Evolutionary conservation across 2,329 filamentous ascomycete species (phyloP).

Genomic region (Lecanicillium sp.): DNA sequence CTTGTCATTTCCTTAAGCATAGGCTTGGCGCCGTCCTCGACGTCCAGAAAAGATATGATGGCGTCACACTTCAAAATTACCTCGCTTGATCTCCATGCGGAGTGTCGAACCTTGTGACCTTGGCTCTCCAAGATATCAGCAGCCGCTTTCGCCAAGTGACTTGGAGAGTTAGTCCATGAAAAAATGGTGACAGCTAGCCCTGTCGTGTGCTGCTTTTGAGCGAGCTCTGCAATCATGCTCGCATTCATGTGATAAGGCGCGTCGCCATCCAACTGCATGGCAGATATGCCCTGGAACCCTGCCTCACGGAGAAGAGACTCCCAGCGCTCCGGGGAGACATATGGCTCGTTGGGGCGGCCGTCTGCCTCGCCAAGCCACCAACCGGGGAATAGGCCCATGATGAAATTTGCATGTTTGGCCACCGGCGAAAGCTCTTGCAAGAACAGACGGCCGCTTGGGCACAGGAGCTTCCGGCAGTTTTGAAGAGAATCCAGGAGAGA

Average conservation of each 20-base stretch:
- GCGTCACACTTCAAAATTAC: not conserved
- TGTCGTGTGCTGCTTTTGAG: not conserved
- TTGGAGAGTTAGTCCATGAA: not conserved
- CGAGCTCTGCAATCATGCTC: not conserved
- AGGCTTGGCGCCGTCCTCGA: conserved; percentile 16
- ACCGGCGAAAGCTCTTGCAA: conserved; percentile 20
- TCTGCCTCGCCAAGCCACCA: conserved; percentile 29
- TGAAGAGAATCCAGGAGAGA: conserved; percentile 16
- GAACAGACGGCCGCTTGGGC: conserved; percentile 22
- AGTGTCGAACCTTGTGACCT: not conserved
- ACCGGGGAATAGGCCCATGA: conserved; percentile 20
- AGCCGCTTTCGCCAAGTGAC: not conserved
- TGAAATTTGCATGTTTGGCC: conserved; percentile 19
- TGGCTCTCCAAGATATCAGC: not conserved
- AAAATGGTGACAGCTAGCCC: not conserved
- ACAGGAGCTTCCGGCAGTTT: conserved; percentile 25
- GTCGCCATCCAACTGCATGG: conserved; percentile 13
- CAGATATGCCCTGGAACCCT: conserved; percentile 18
- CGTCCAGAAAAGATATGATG: no score
- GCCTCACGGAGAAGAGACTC: conserved; percentile 15
- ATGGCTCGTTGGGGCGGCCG: conserved; percentile 17
- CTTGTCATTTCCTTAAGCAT: conserved; percentile 18
- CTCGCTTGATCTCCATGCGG: not conserved
- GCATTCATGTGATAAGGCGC: conserved; percentile 11
- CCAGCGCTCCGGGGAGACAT: conserved; percentile 18